These are phyloP conservation scores for Urtica urens DNA, from an alignment of 306 rosid species.

Conservation along the genomic window DNA sequence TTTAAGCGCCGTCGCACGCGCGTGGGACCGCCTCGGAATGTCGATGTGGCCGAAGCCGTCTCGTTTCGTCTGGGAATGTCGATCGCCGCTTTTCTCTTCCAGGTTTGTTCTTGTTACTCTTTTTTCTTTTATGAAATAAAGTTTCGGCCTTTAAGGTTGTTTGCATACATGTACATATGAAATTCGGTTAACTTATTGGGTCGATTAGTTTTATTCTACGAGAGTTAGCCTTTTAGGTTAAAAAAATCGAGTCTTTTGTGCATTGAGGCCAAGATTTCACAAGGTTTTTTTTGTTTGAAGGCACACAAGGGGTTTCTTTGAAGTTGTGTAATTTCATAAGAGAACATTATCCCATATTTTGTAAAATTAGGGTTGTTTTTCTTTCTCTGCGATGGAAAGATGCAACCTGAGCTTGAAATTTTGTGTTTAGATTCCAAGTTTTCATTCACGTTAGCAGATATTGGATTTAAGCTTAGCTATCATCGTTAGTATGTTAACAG, in stretches of 20 bases:
- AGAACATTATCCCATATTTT: no score
- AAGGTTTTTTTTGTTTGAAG: no score
- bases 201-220: background rate
- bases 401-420: background rate
- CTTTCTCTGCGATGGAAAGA: no score
- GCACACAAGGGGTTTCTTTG: no score
- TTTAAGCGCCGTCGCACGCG: constrained; percentile 44
- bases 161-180: no score
- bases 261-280: no score
- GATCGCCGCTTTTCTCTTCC: constrained; percentile 64
- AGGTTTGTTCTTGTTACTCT: constrained; percentile 32
- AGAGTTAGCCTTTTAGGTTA: no score
- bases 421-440: background rate
- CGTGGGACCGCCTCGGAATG: constrained; percentile 27
- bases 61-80: constrained; percentile 83
- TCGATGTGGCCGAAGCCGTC: constrained; percentile 28
- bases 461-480: background rate
- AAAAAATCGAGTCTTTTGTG: no score
- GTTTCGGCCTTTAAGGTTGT: background rate
- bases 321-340: no score
- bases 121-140: background rate
- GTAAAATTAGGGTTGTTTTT: no score
- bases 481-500: background rate
- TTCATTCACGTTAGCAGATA: no score
- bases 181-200: background rate